A percentile compares a stretch with the other conserved stretches of the same genome.
Evolutionary conservation across 2,329 filamentous ascomycete genomes (phyloP).

Genomic region (Aureobasidium subglaciale): DNA sequence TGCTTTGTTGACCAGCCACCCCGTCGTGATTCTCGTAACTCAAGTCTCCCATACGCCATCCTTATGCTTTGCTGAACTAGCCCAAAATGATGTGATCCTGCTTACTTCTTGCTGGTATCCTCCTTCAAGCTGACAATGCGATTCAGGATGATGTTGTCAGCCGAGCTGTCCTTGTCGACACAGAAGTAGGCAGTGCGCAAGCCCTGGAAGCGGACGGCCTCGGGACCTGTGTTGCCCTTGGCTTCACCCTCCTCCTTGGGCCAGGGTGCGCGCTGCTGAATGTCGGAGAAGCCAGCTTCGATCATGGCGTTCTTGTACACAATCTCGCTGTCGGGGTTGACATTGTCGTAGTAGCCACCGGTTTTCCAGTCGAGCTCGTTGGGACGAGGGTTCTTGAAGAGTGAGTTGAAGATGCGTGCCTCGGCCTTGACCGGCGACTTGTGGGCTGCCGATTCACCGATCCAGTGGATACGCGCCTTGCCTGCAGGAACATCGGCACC

Average conservation of each 20-base stretch:
- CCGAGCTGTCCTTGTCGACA: slow-evolving; percentile 63
- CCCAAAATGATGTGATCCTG: neutral
- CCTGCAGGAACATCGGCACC: slow-evolving; percentile 52
- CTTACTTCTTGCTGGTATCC: slow-evolving; percentile 60
- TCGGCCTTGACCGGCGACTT: slow-evolving; percentile 57
- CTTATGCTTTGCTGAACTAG: neutral
- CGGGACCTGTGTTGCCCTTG: slow-evolving; percentile 49
- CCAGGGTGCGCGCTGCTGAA: slow-evolving; percentile 69
- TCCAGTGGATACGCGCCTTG: slow-evolving; percentile 74
- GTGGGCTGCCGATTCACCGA: slow-evolving; percentile 60
- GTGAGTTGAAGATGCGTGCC: slow-evolving; percentile 68
- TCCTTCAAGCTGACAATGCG: slow-evolving; percentile 89
- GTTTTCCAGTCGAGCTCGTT: slow-evolving; percentile 59
- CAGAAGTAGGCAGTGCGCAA: slow-evolving; percentile 84
- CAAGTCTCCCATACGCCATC: neutral
- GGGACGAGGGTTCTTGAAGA: slow-evolving; percentile 85
- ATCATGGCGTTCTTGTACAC: slow-evolving; percentile 73
- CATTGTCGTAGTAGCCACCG: slow-evolving; percentile 74
- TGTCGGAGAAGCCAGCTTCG: slow-evolving; percentile 75
- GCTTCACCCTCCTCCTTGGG: slow-evolving; percentile 69
- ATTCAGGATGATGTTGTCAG: slow-evolving; percentile 79
- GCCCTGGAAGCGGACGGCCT: slow-evolving; percentile 82
- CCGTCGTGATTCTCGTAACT: slow-evolving; percentile 2
- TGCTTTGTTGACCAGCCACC: neutral
- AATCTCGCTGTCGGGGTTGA: slow-evolving; percentile 77